These are phyloP conservation scores for Leucogyrophana mollusca DNA, from an alignment of 768 basidiomycete genomes.

Conservation along the genomic window DNA sequence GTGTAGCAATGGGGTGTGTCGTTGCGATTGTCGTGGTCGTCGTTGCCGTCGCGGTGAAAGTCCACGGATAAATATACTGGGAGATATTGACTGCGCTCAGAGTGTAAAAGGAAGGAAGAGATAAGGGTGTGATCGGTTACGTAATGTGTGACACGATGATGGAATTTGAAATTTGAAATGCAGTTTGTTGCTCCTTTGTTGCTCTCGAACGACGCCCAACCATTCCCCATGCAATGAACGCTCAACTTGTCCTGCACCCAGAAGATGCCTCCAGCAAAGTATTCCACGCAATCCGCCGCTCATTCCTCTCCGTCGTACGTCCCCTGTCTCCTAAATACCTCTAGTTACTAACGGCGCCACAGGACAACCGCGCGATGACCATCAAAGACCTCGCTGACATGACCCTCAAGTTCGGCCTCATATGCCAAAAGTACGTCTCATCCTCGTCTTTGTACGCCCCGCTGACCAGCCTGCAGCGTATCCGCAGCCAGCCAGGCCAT, in stretches of 20 bases:
- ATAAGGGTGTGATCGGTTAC: no score
- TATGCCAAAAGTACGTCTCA: conserved; percentile 69
- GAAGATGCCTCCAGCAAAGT: conserved; percentile 74
- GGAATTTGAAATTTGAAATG: no score
- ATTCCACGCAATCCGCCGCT: conserved; percentile 68
- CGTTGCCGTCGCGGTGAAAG: no score
- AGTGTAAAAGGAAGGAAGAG: no score
- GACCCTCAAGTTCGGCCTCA: conserved; percentile 59
- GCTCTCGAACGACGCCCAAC: no score
- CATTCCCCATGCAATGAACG: no score
- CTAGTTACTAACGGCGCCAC: conserved; percentile 8
- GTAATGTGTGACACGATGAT: no score
- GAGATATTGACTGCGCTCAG: no score
- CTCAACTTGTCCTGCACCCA: conserved; percentile 69
- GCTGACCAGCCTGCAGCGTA: conserved; percentile 39
- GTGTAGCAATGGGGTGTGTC: no score
- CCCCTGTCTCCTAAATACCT: background rate
- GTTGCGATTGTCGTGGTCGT: no score
- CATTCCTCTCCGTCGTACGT: conserved; percentile 73
- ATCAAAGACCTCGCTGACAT: conserved; percentile 83
- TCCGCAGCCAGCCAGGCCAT: conserved; percentile 82
- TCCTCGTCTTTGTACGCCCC: conserved; percentile 6
- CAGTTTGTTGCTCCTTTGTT: no score
- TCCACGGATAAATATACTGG: no score
- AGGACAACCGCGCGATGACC: conserved; percentile 84